Base-by-base conservation (phyloP, 1,139 yeast species). In the Taphrina flavorubra region DNA sequence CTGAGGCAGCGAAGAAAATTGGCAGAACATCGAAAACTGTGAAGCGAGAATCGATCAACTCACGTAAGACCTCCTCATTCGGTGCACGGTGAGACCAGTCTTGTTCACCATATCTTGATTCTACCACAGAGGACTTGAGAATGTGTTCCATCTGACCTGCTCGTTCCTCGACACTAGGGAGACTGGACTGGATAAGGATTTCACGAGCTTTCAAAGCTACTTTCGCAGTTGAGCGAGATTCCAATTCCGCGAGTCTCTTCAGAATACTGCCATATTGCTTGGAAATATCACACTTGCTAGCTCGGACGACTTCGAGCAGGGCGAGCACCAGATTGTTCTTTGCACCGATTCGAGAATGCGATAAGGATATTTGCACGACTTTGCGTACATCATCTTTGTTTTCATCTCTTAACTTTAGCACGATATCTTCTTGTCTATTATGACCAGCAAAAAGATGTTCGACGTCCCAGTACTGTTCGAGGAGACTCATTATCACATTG, bases 121-220 rank as follows among this genome's bases (percentile, higher is more conserved):
- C 92, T 74, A 92, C 90, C 63, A 94, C 98, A 56, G 97, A 87
- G 18, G 96, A 87, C 79, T 92, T 87, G 79, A 94, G 85, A 75
- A 94, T 94, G 79, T 92, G 98, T 80, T 94, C 98, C 77, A 94
- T 85, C 82, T 95, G 99, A 77, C 92, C 97, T 36, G 97, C 89
- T 81, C 99, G 88, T 81, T 94, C 99, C 79, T 90, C 88, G 73
- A 92, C 88, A 6, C 98, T 92, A 59, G 99, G 99, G 80, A 94
- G 84, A 53, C 98, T 91, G 78, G 97, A 92, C 82, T 92, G 97
- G 75, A 94, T 94, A 76, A 94, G 85, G 72, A 94, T 89, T 81
- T 95, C 99, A 79, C 98, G 87, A 0, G 97, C 97, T 79, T 91
- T 92, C 77, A 94, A 84, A n/a, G 97, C 90, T 68, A 94, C 97